Base-by-base conservation (phyloP, 305 asterid genomes). In the Striga hermonthica region DNA sequence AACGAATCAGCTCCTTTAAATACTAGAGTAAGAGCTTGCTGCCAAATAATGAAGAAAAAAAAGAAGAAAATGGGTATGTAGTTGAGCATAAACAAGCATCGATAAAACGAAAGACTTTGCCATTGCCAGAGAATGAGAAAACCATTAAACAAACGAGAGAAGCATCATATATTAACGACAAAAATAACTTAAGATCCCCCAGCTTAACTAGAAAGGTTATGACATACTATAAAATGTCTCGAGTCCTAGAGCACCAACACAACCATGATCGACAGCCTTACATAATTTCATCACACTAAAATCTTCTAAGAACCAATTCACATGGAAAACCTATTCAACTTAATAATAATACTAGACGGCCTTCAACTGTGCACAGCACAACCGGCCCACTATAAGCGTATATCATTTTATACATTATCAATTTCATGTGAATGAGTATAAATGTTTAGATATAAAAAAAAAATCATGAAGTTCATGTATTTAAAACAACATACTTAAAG, bases 1-100 rank as follows among this genome's bases (percentile, higher is more conserved):
- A 86, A 77, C 10, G 94, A 75, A 60, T 86, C 94, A 57, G 94
- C 90, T 54, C 94, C 94, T 56, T 82, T 86, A 77, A 86, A 86
- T 71, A 86, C 93, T 65, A 86, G 80, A 56, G 90, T 86, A 56
- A 86, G 88, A 73, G 84, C 68, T 73, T 73, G 78, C 78, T 73
- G 78, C 67, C 52, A 54, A 48, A 28, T 60, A 1, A 66, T 22
- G 31, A 22, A 22, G 31, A 43, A 50, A 12, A 52, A 63, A 35
- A 56, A 48, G 43, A 60, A 55, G 40, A 8, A 62, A 61, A 53
- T 45, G 7, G 9, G 67, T 39, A 45, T 44, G 62, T 9, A 16
- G 16, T 57, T 36, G 14, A 5, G 38, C 43, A 34, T 56, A 36
- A 52, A 36, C 28, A 52, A 40, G 43, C 14, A 57, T 8, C 56